Evolutionary conservation across 345 rosid species (phyloP).

Genomic region (Rhizophora apiculata): DNA sequence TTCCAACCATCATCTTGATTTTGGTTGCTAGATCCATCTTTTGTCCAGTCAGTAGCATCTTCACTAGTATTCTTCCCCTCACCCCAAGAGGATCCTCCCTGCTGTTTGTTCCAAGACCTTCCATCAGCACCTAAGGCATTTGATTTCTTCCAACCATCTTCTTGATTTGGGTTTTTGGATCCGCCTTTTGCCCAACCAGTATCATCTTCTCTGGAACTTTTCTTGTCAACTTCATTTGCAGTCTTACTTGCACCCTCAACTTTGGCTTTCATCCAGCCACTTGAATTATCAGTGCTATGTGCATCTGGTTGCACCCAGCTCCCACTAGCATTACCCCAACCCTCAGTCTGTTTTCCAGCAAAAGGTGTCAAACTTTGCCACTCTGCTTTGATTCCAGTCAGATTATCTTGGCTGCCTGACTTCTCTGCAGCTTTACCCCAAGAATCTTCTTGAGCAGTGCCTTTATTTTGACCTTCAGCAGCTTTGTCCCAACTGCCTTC

Average conservation of each 20-base stretch:
- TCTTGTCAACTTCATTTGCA: not conserved
- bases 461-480: slow-evolving; percentile 11
- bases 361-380: slow-evolving; percentile 17
- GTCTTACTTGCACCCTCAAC: slow-evolving; percentile 6
- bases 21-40: slow-evolving; percentile 5
- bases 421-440: slow-evolving; percentile 21
- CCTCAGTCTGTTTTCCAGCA: slow-evolving; percentile 14
- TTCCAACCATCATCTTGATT: slow-evolving; percentile 18
- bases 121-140: slow-evolving; percentile 15
- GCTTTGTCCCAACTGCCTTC: slow-evolving; percentile 15
- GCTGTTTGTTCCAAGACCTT: slow-evolving; percentile 25
- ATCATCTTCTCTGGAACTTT: not conserved
- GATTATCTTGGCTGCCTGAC: slow-evolving; percentile 8
- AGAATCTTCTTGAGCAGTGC: slow-evolving; percentile 14
- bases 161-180: slow-evolving; percentile 5
- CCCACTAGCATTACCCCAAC: slow-evolving; percentile 21
- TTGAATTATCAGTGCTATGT: slow-evolving; percentile 7
- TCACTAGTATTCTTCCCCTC: not conserved
- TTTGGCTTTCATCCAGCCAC: slow-evolving; percentile 22
- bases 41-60: not conserved
- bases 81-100: slow-evolving; percentile 19
- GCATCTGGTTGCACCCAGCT: slow-evolving; percentile 15
- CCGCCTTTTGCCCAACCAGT: slow-evolving; percentile 7
- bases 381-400: slow-evolving; percentile 17
- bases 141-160: slow-evolving; percentile 25